These are phyloP conservation scores for Xylariaceae sp. DNA, from an alignment of 2,329 filamentous ascomycete species.

Conservation along the genomic window DNA sequence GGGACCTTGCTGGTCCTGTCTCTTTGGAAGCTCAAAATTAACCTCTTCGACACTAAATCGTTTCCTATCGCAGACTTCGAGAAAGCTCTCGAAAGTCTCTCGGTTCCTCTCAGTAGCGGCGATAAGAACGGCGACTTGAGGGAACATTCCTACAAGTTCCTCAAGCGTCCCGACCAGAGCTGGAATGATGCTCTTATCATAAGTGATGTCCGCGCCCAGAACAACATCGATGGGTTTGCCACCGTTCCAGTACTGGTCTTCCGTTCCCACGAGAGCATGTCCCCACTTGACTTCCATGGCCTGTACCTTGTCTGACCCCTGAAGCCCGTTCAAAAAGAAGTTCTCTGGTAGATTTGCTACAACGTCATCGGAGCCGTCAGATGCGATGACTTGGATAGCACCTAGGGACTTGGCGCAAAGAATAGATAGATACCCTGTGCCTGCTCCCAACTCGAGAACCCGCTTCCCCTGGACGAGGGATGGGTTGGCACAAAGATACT, in stretches of 20 bases:
- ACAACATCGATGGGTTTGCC: conserved; percentile 61
- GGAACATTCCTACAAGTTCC: conserved; percentile 61
- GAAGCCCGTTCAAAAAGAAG: conserved; percentile 67
- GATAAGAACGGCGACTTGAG: conserved; percentile 63
- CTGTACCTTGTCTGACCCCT: conserved; percentile 48
- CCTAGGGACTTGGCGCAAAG: conserved; percentile 70
- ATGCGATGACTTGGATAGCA: conserved; percentile 63
- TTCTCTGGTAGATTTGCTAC: conserved; percentile 69
- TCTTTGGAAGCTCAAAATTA: conserved; percentile 44
- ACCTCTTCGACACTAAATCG: conserved; percentile 48
- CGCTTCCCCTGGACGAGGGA: conserved; percentile 54
- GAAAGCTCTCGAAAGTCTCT: conserved; percentile 68
- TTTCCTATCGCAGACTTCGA: conserved; percentile 57
- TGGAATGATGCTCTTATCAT: conserved; percentile 67
- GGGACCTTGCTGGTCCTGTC: conserved; percentile 57
- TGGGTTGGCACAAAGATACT: conserved; percentile 61
- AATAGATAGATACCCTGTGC: conserved; percentile 76
- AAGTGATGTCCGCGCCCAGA: conserved; percentile 78
- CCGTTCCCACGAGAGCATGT: conserved; percentile 58
- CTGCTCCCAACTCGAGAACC: conserved; percentile 74
- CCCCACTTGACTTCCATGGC: conserved; percentile 68
- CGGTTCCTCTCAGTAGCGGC: conserved; percentile 72
- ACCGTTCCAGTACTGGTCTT: conserved; percentile 56
- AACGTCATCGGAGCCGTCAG: conserved; percentile 75
- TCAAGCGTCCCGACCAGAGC: conserved; percentile 66